Conservation (phyloP, 257 asterid genomes). For the Handroanthus guayacan region DNA sequence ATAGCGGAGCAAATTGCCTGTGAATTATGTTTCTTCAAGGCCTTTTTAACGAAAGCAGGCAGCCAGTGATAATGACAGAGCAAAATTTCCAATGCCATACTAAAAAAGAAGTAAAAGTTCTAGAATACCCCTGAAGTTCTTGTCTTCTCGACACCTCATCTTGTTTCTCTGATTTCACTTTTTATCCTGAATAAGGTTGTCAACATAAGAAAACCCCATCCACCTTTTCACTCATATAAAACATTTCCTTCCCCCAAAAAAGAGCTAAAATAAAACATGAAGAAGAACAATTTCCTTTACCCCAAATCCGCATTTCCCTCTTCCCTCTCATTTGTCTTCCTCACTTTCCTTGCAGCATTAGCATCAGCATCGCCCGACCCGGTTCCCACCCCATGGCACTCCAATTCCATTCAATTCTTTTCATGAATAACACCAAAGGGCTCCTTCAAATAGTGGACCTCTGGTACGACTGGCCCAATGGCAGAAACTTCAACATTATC, state of each 20-base stretch:
- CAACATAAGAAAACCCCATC: too few relatives aligned
- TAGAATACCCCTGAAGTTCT: slow-evolving; percentile 11
- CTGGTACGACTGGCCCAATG: slow-evolving; percentile 77
- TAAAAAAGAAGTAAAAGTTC: too few relatives aligned
- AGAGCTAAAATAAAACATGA: slow-evolving; percentile 23
- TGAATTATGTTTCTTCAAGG: background rate
- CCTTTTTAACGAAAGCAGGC: background rate
- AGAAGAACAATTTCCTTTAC: background rate
- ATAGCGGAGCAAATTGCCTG: background rate
- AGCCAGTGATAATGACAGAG: background rate
- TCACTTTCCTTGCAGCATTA: slow-evolving; percentile 14
- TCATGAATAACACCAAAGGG: slow-evolving; percentile 56
- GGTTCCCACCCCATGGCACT: slow-evolving; percentile 66
- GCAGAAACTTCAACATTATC: slow-evolving; percentile 76
- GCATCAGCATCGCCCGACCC: slow-evolving; percentile 42
- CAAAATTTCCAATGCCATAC: slow-evolving; percentile 3
- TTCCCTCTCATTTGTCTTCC: slow-evolving; percentile 29
- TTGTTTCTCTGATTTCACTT: too few relatives aligned
- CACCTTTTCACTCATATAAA: too few relatives aligned
- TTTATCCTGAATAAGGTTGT: too few relatives aligned
- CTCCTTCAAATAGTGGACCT: slow-evolving; percentile 54
- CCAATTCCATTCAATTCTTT: slow-evolving; percentile 77
- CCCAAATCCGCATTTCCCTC: slow-evolving; percentile 9
- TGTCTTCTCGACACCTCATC: too few relatives aligned
- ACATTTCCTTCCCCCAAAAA: too few relatives aligned